These are phyloP conservation scores for Backusella westeae DNA, from an alignment of 192 early-diverging fungal species.

Conservation along the genomic window DNA sequence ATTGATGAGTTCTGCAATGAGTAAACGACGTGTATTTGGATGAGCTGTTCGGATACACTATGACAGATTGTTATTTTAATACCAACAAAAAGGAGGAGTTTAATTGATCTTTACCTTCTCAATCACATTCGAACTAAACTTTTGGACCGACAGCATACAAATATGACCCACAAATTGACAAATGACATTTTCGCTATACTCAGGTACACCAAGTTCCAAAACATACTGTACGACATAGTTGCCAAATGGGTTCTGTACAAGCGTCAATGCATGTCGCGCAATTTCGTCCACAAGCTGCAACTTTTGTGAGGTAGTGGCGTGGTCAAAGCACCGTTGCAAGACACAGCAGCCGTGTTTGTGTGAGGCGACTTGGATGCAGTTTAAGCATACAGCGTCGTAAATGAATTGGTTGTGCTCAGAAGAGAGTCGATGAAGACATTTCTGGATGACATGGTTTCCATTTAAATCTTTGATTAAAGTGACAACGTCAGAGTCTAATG, in stretches of 20 bases:
- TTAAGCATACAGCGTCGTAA: slow-evolving; percentile 72
- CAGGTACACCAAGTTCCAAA: slow-evolving; percentile 68
- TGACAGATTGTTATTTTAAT: neutral
- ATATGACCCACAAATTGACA: slow-evolving; percentile 71
- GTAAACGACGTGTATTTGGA: slow-evolving; percentile 59
- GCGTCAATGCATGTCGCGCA: slow-evolving; percentile 62
- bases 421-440: slow-evolving; percentile 76
- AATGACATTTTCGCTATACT: slow-evolving; percentile 69
- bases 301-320: slow-evolving; percentile 69
- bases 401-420: slow-evolving; percentile 85
- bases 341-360: slow-evolving; percentile 92
- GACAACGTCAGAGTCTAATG: slow-evolving; percentile 69
- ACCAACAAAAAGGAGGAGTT: neutral
- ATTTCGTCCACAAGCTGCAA: slow-evolving; percentile 74
- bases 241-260: slow-evolving; percentile 89
- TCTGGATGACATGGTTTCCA: slow-evolving; percentile 92
- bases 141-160: slow-evolving; percentile 77
- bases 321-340: slow-evolving; percentile 86
- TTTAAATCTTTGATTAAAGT: slow-evolving; percentile 86
- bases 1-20: slow-evolving; percentile 80
- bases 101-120: slow-evolving; percentile 63
- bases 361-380: slow-evolving; percentile 81
- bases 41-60: slow-evolving; percentile 81
- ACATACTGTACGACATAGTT: slow-evolving; percentile 95
- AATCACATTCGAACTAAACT: slow-evolving; percentile 91